These are phyloP conservation scores for Insectozyma bohioensis DNA, from an alignment of 1,139 yeast genomes.

Conservation along the genomic window DNA sequence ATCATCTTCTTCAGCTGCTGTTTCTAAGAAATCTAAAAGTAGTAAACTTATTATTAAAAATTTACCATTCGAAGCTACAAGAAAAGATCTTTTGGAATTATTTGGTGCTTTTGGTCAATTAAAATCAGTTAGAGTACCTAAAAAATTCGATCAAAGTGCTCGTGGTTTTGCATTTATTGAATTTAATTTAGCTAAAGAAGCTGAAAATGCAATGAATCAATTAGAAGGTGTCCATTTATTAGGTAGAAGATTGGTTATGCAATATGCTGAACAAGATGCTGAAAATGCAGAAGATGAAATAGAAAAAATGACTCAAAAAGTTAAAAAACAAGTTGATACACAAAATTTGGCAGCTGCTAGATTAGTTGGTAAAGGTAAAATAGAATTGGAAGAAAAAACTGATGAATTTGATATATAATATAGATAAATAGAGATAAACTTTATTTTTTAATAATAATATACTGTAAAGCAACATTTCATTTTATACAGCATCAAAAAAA, in stretches of 20 bases:
- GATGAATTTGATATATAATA: constrained; percentile 19
- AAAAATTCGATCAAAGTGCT: constrained; percentile 91
- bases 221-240: constrained; percentile 94
- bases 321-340: constrained; percentile 75
- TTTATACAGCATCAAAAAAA: too few relatives aligned
- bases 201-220: constrained; percentile 93
- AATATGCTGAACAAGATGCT: constrained; percentile 82
- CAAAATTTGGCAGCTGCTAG: constrained; percentile 74
- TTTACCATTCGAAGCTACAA: constrained; percentile 93
- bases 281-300: constrained; percentile 88
- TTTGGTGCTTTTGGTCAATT: constrained; percentile 94
- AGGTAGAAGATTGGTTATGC: constrained; percentile 95
- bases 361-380: constrained; percentile 72
- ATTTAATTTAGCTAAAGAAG: constrained; percentile 83
- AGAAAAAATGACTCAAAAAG: constrained; percentile 84
- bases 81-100: constrained; percentile 86
- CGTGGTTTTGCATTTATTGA: constrained; percentile 99
- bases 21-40: constrained; percentile 40
- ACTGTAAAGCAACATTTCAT: too few relatives aligned
- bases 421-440: constrained; percentile 2
- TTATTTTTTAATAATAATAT: too few relatives aligned
- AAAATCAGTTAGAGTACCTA: constrained; percentile 93
- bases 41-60: constrained; percentile 90
- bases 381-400: constrained; percentile 61
- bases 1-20: constrained; percentile 16